Evolutionary conservation across 495 filamentous ascomycete species (phyloP).

Genomic region (Cercophora scortea): DNA sequence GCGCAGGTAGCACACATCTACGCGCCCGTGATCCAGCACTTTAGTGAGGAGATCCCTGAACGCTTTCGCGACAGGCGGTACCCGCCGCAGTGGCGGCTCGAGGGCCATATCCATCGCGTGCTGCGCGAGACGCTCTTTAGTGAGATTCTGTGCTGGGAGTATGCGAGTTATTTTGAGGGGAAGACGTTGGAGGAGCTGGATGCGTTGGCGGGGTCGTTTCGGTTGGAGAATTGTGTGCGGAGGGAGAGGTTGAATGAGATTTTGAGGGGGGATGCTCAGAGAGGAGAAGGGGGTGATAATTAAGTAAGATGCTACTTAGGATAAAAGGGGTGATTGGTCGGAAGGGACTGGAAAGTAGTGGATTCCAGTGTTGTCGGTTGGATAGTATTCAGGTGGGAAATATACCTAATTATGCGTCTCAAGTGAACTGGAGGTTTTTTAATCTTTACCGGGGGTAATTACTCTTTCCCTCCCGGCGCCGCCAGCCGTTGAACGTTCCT

Average conservation of each 20-base stretch:
- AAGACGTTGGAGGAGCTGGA: conserved; percentile 47
- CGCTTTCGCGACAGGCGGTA: conserved; percentile 35
- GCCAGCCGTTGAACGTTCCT: no score
- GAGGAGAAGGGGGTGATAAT: not conserved
- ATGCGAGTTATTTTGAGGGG: conserved; percentile 49
- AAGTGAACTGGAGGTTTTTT: no score
- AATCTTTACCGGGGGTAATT: no score
- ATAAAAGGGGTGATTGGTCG: no score
- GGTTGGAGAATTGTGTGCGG: conserved; percentile 49
- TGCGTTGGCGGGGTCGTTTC: conserved; percentile 47
- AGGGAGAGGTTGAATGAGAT: conserved; percentile 50
- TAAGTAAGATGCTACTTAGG: no score
- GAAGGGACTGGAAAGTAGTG: no score
- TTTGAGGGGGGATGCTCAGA: conserved; percentile 19
- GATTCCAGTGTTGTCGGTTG: not conserved
- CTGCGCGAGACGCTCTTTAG: conserved; percentile 47
- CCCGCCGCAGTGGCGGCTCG: conserved; percentile 48
- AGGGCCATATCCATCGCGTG: conserved; percentile 45
- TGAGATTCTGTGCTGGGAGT: conserved; percentile 47
- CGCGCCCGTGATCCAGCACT: conserved; percentile 17
- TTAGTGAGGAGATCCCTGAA: conserved; percentile 17
- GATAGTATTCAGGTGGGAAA: no score
- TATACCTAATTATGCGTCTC: no score
- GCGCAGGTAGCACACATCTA: conserved; percentile 19
- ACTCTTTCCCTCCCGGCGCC: no score